phyloP scores from a whole-genome alignment of 2,329 filamentous ascomycete species.

The Chrysosporium keratinophilum region DNA sequence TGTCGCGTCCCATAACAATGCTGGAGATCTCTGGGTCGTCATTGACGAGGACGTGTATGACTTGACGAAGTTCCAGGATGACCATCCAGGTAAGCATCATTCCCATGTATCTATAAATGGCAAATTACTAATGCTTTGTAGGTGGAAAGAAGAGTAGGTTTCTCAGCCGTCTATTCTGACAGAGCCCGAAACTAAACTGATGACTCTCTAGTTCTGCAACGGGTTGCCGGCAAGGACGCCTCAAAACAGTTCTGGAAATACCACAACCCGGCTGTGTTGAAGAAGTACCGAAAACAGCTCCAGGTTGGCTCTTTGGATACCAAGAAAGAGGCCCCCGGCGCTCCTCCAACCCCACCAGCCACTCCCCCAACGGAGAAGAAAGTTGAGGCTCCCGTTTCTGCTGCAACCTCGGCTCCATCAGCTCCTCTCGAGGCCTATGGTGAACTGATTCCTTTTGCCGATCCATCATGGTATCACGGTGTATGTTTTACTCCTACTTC shows the following conservation, averaged over 20 bases:
- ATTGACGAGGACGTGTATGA: constrained; percentile 19
- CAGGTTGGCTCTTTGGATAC: constrained; percentile 67
- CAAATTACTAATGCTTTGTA: not conserved
- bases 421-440: constrained; percentile 75
- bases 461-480: constrained; percentile 89
- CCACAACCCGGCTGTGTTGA: constrained; percentile 50
- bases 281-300: constrained; percentile 52
- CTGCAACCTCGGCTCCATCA: constrained; percentile 27
- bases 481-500: constrained; percentile 45
- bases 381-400: constrained; percentile 45
- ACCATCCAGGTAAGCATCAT: constrained; percentile 17
- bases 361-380: constrained; percentile 45
- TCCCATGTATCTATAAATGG: not conserved
- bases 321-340: constrained; percentile 56
- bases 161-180: not conserved
- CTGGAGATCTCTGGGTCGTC: constrained; percentile 17
- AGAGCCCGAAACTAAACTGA: not conserved
- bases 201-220: constrained; percentile 45
- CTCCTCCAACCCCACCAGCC: constrained; percentile 37
- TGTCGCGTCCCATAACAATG: constrained; percentile 66
- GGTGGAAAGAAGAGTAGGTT: constrained; percentile 16
- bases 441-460: constrained; percentile 77
- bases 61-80: constrained; percentile 18
- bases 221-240: constrained; percentile 56
- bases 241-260: constrained; percentile 61